A percentile compares a stretch with the other conserved stretches of the same genome.
Conservation (phyloP, 768 basidiomycete genomes). For the Lactarius tabidus region DNA sequence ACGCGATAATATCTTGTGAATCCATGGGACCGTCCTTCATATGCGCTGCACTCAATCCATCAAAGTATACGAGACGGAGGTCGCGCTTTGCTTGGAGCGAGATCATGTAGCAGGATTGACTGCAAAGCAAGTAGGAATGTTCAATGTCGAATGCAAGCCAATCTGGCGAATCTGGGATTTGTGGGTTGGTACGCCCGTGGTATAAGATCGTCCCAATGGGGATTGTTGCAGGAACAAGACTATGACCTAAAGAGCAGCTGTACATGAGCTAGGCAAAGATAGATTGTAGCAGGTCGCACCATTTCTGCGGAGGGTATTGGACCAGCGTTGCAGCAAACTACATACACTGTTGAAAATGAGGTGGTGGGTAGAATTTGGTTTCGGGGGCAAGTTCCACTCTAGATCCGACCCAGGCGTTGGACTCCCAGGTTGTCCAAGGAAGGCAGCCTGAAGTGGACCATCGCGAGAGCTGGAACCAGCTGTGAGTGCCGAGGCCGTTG, state of each 20-base stretch:
- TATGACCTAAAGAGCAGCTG: constrained; percentile 12
- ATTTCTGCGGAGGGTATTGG: constrained; percentile 33
- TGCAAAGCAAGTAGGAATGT: constrained; percentile 13
- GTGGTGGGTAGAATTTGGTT: constrained; percentile 32
- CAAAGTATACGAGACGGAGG: constrained; percentile 23
- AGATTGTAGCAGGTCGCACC: constrained; percentile 7
- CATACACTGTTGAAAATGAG: constrained; percentile 36
- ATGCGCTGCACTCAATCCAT: constrained; percentile 22
- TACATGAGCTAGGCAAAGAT: not conserved
- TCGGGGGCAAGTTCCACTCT: constrained; percentile 26
- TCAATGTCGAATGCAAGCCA: constrained; percentile 27
- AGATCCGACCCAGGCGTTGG: not conserved
- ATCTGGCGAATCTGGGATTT: constrained; percentile 13
- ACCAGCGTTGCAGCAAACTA: constrained; percentile 38
- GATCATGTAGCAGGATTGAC: constrained; percentile 10
- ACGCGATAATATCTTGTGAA: constrained; percentile 35
- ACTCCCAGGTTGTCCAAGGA: not conserved
- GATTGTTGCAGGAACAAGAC: constrained; percentile 20
- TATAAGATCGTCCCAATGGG: constrained; percentile 23
- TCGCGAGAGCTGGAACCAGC: no score
- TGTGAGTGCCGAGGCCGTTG: no score
- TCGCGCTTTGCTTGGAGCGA: constrained; percentile 17
- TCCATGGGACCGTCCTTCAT: constrained; percentile 34
- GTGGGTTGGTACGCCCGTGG: constrained; percentile 16
- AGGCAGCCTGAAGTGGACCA: constrained; percentile 25